Evolutionary conservation across 768 basidiomycete species (phyloP).

Genomic region (Asterophora lycoperdoides): DNA sequence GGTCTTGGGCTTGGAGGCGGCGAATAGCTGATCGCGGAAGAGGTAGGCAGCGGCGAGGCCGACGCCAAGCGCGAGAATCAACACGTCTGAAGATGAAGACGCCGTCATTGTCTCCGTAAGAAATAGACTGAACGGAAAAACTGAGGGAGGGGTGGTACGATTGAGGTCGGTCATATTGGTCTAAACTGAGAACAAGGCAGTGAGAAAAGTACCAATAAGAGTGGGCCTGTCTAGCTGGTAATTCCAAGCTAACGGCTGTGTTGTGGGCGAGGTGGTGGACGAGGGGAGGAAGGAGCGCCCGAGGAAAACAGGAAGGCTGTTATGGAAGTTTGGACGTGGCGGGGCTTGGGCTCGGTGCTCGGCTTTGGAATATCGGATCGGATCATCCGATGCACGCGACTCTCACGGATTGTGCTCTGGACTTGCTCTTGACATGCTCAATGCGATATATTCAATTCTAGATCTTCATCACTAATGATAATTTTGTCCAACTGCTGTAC

Average conservation of each 20-base stretch:
- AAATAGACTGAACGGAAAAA: constrained; percentile 28
- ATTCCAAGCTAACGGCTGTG: constrained; percentile 17
- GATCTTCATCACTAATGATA: no score
- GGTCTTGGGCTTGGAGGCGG: constrained; percentile 59
- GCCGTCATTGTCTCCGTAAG: constrained; percentile 47
- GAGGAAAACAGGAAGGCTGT: constrained; percentile 6
- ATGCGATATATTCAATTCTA: no score
- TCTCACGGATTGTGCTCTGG: constrained; percentile 11
- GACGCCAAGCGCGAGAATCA: constrained; percentile 70
- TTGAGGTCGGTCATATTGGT: constrained; percentile 29
- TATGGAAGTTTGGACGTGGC: constrained; percentile 18
- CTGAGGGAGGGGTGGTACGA: constrained; percentile 39
- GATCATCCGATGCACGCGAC: constrained; percentile 16
- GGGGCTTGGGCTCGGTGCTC: constrained; percentile 13
- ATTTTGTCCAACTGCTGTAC: no score
- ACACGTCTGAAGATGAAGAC: constrained; percentile 64
- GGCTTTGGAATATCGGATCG: constrained; percentile 19
- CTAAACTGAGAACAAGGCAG: constrained; percentile 13
- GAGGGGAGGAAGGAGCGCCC: constrained; percentile 12
- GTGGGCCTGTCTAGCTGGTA: constrained; percentile 23
- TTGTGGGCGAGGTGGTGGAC: background rate
- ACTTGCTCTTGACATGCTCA: no score
- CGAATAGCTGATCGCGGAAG: constrained; percentile 78
- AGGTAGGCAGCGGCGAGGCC: constrained; percentile 75
- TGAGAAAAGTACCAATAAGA: constrained; percentile 20